Base-by-base conservation (phyloP, 345 rosid species). In the Nephelium lappaceum region DNA sequence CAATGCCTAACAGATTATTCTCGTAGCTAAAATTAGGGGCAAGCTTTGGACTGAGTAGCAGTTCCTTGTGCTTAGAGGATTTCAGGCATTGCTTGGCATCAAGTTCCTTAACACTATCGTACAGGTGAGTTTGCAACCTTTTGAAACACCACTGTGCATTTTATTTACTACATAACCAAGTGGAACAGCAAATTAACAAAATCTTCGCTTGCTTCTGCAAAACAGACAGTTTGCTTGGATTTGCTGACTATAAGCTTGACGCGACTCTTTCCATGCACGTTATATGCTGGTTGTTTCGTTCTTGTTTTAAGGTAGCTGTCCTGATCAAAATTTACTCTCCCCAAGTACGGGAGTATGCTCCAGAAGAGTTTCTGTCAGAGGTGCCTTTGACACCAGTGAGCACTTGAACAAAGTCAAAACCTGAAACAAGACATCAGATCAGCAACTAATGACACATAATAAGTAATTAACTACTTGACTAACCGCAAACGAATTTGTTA, bases 151-250 rank as follows among this genome's bases (percentile, higher is more conserved):
- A 6, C 69, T 66, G 9, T 64, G 8, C 75, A 47, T 69, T 77
- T 70, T 53, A 60, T 80, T 78, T 5, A 41, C 14, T 10, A 77
- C 41, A 31, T 72, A 21, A 0, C 82, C 86, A 23, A 84, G 78
- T 16, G 84, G 86, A 70, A 80, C 6, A 18, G 66, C n/a, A 83
- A 66, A 71, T 77, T 66, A 65, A 77, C 79, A 47, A 80, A 80
- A 38, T 74, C 80, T 18, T 80, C 74, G 5, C 68, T 57, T 1
- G 43, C 81, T 58, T 83, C 83, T 41, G 74, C 79, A 62, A 42
- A 74, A 15, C 76, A 78, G 15, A 77, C 74, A 45, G 2, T 65
- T 9, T 74, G 69, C 67, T 65, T 74, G 18, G 86, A 73, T 78
- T 83, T 83, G 74, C 81, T 80, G 1, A 77, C 21, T 21, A 69